A percentile compares a stretch with the other conserved stretches of the same genome.
phyloP scores from a whole-genome alignment of 108 stramenopile genomes.

The Cyclotella distinguenda region DNA sequence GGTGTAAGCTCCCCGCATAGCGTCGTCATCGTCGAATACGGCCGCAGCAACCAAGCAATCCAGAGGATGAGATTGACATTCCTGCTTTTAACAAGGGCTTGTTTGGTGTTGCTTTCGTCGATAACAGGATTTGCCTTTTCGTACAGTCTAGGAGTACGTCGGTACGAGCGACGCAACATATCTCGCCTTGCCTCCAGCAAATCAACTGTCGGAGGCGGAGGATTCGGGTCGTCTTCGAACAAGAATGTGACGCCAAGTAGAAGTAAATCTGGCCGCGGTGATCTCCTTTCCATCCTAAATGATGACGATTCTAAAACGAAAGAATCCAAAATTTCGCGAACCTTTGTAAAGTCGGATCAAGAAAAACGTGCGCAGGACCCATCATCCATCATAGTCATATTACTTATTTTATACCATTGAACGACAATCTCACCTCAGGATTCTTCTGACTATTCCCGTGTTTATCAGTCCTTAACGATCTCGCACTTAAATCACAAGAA shows the following conservation, averaged over 20 bases:
- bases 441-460: not conserved
- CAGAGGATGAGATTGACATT: too few relatives aligned
- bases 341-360: conserved; percentile 69
- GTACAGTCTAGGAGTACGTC: too few relatives aligned
- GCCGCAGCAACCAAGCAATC: too few relatives aligned
- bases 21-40: too few relatives aligned
- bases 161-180: not conserved
- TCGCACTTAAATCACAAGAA: conserved; percentile 44
- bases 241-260: conserved; percentile 18
- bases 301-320: conserved; percentile 30
- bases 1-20: too few relatives aligned
- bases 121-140: too few relatives aligned
- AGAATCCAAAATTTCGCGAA: conserved; percentile 24
- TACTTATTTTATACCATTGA: not conserved
- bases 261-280: conserved; percentile 28
- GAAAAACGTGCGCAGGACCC: conserved; percentile 29
- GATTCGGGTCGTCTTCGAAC: conserved; percentile 24
- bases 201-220: conserved; percentile 9
- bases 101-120: too few relatives aligned
- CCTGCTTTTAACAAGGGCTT: too few relatives aligned
- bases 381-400: not conserved
- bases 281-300: conserved; percentile 31
- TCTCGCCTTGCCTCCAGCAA: not conserved
- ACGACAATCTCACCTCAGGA: not conserved
- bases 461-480: conserved; percentile 43